A percentile compares a stretch with the other conserved stretches of the same genome.
phyloP scores from a whole-genome alignment of 176 grass and related monocot genomes.

The Ensete glaucum region DNA sequence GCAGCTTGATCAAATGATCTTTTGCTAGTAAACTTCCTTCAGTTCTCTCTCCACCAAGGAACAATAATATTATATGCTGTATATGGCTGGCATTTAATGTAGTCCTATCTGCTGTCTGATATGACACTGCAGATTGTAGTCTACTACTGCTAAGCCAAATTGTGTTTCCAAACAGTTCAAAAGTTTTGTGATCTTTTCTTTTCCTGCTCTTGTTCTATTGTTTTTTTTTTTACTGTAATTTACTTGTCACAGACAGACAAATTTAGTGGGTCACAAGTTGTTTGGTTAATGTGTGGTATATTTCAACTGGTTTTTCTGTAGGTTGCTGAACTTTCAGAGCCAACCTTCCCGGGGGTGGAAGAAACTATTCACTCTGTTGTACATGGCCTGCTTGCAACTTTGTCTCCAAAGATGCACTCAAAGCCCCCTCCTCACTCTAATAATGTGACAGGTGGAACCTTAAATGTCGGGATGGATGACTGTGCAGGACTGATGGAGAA shows the following conservation, averaged over 20 bases:
- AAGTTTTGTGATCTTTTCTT: too few species aligned
- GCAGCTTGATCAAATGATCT: not conserved
- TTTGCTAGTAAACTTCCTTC: not conserved
- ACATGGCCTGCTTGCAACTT: slow-evolving; percentile 76
- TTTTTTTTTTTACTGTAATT: too few species aligned
- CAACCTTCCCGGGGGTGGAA: slow-evolving; percentile 61
- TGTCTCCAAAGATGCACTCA: slow-evolving; percentile 86
- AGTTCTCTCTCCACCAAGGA: not conserved
- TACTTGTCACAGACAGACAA: not conserved
- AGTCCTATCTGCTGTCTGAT: too few species aligned
- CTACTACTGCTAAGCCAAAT: too few species aligned
- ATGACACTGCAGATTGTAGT: too few species aligned
- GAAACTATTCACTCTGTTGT: slow-evolving; percentile 80
- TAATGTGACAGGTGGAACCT: slow-evolving; percentile 37
- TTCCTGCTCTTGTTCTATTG: too few species aligned
- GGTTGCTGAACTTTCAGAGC: slow-evolving; percentile 93
- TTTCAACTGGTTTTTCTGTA: slow-evolving; percentile 33
- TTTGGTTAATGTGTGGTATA: not conserved
- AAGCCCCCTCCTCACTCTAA: slow-evolving; percentile 34
- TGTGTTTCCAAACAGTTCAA: too few species aligned
- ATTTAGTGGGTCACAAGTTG: slow-evolving; percentile 1
- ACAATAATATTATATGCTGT: too few species aligned
- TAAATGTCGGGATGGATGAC: slow-evolving; percentile 56
- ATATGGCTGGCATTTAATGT: too few species aligned
- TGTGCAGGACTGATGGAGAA: slow-evolving; percentile 67